Conservation (phyloP, 108 stramenopile genomes). For the Fragilaria crotonensis region DNA sequence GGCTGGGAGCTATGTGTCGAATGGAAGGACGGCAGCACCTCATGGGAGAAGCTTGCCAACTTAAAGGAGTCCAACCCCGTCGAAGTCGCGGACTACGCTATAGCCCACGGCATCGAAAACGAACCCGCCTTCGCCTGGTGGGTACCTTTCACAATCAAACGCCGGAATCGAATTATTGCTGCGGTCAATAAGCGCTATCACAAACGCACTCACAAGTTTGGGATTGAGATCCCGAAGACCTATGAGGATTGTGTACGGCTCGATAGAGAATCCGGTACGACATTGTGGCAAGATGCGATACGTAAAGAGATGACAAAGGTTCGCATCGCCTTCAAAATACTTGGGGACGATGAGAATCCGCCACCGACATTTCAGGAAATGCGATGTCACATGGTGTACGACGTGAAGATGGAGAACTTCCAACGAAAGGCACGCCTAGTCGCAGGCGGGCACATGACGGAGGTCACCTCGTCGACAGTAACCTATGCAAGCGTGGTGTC, state of each 20-base stretch:
- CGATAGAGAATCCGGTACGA: slow-evolving; percentile 36
- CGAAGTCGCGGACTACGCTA: slow-evolving; percentile 48
- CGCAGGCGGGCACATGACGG: too few relatives aligned
- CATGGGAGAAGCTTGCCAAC: slow-evolving; percentile 21
- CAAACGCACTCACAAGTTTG: slow-evolving; percentile 36
- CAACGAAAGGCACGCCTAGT: too few relatives aligned
- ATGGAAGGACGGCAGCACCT: slow-evolving; percentile 28
- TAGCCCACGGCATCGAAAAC: slow-evolving; percentile 7
- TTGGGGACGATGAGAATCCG: slow-evolving; percentile 17
- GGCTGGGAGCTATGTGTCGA: slow-evolving; percentile 41
- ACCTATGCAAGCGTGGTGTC: too few relatives aligned
- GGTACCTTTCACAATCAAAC: slow-evolving; percentile 19
- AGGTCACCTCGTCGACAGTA: slow-evolving; percentile 32
- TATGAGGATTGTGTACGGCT: slow-evolving; percentile 20
- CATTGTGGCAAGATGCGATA: slow-evolving; percentile 29
- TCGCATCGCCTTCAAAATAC: slow-evolving; percentile 34
- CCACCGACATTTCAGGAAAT: too few relatives aligned
- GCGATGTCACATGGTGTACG: slow-evolving; percentile 33
- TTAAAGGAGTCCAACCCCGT: slow-evolving; percentile 52
- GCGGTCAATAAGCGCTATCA: slow-evolving; percentile 2
- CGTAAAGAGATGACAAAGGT: slow-evolving; percentile 10
- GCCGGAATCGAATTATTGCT: slow-evolving; percentile 17
- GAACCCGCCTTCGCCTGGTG: slow-evolving; percentile 53
- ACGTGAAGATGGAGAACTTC: too few relatives aligned
- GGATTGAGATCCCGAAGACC: slow-evolving; percentile 41